A percentile compares a stretch with the other conserved stretches of the same genome.
Evolutionary conservation across 2,329 filamentous ascomycete genomes (phyloP).

Genomic region (Claviceps monticola): DNA sequence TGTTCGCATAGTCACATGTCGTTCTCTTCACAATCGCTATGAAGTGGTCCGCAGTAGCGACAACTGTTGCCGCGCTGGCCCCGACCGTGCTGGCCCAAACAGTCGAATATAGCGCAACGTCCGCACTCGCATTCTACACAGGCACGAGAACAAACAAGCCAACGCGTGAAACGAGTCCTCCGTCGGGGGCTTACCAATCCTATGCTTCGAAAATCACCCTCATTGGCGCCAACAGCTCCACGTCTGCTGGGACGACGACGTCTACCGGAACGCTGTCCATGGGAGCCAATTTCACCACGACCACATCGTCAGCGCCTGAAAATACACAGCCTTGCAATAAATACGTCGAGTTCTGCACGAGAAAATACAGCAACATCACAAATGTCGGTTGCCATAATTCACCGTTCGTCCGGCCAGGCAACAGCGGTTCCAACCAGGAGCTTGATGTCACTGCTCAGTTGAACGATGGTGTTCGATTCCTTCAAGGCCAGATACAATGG

Average conservation of each 20-base stretch:
- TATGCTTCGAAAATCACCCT: constrained; percentile 29
- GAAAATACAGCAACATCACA: constrained; percentile 72
- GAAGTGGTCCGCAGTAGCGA: constrained; percentile 11
- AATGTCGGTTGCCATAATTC: constrained; percentile 70
- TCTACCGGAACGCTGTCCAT: constrained; percentile 23
- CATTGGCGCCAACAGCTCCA: constrained; percentile 19
- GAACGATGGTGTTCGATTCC: constrained; percentile 58
- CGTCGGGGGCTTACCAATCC: constrained; percentile 31
- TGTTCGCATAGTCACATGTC: constrained; percentile 7
- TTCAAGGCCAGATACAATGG: constrained; percentile 51
- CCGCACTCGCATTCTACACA: constrained; percentile 22
- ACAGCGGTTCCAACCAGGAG: constrained; percentile 62
- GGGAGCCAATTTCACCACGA: constrained; percentile 25
- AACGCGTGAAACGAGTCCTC: constrained; percentile 24
- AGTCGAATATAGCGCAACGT: constrained; percentile 18
- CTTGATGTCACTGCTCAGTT: constrained; percentile 56
- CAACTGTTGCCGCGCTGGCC: constrained; percentile 8
- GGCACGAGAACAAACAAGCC: constrained; percentile 24
- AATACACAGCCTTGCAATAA: constrained; percentile 75
- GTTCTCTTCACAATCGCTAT: constrained; percentile 7
- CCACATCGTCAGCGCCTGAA: constrained; percentile 29
- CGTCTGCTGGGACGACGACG: constrained; percentile 17
- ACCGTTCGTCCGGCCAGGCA: constrained; percentile 57
- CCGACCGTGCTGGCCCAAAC: constrained; percentile 12
- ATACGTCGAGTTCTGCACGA: constrained; percentile 60